Percentiles rank a stretch among this genome's conserved stretches.
Conservation (phyloP, 2,329 filamentous ascomycete genomes). For the Pyrenochaeta sp. region DNA sequence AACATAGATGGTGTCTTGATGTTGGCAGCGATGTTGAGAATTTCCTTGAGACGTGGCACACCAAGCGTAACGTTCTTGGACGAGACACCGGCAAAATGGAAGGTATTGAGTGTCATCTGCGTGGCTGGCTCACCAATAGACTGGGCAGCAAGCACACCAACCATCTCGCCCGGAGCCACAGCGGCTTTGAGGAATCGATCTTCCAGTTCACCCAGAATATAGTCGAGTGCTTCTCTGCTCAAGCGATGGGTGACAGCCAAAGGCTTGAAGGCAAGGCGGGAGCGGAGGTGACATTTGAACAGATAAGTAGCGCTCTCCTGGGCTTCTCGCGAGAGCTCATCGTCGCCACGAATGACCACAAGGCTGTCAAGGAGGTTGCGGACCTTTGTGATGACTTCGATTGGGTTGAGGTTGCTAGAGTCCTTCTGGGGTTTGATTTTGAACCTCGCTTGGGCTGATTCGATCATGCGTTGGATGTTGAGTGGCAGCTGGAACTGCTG, state of each 20-base stretch:
- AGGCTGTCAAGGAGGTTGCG: constrained; percentile 77
- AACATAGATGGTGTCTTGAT: constrained; percentile 99
- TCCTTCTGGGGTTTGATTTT: constrained; percentile 79
- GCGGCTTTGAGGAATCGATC: constrained; percentile 84
- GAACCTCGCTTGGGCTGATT: constrained; percentile 89
- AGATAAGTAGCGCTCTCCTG: constrained; percentile 87
- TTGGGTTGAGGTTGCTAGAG: constrained; percentile 87
- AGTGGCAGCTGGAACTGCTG: constrained; percentile 90
- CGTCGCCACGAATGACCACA: constrained; percentile 84
- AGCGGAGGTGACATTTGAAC: constrained; percentile 91
- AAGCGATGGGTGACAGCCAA: constrained; percentile 85
- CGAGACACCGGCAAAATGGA: constrained; percentile 99
- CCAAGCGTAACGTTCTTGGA: constrained; percentile 99
- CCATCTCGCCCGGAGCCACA: constrained; percentile 96
- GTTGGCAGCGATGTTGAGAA: constrained; percentile 95
- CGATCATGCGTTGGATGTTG: constrained; percentile 89
- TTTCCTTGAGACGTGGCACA: constrained; percentile 99
- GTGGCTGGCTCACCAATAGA: constrained; percentile 98
- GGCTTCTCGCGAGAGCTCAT: constrained; percentile 83
- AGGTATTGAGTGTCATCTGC: constrained; percentile 99
- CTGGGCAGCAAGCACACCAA: constrained; percentile 95
- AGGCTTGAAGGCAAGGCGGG: constrained; percentile 89
- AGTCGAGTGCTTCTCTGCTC: constrained; percentile 90
- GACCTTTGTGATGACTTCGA: constrained; percentile 84
- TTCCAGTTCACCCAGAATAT: constrained; percentile 89